Conservation (phyloP, 306 rosid genomes). For the Mimosa bimucronata region DNA sequence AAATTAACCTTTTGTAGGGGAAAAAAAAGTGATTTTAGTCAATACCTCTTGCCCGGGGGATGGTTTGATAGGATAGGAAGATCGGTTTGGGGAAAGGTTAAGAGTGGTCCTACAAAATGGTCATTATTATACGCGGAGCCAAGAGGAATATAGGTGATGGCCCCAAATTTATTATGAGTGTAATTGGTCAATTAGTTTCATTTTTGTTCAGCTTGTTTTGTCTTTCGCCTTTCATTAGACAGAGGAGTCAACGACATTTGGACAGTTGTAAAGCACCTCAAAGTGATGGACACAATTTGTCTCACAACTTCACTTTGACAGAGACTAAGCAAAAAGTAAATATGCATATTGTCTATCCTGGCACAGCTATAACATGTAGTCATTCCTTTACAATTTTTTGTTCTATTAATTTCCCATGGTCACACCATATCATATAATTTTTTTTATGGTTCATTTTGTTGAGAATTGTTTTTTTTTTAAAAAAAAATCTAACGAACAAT, state of each 20-base stretch:
- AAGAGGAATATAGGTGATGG: too few relatives aligned
- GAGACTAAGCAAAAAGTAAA: too few relatives aligned
- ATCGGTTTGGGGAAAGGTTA: too few relatives aligned
- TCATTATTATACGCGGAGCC: too few relatives aligned
- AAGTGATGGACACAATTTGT: neutral
- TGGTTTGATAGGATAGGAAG: too few relatives aligned
- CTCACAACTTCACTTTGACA: neutral
- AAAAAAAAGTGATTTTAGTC: too few relatives aligned
- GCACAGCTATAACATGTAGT: neutral
- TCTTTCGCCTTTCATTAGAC: neutral
- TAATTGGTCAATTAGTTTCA: neutral
- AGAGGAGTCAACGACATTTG: neutral
- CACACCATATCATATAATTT: neutral
- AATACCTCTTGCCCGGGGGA: too few relatives aligned
- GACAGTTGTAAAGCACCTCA: too few relatives aligned
- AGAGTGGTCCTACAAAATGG: too few relatives aligned
- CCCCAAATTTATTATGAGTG: too few relatives aligned
- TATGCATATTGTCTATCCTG: neutral
- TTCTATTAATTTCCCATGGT: neutral
- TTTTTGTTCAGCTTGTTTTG: neutral
- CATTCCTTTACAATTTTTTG: neutral
- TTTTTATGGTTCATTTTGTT: neutral
- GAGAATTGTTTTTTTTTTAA: too few relatives aligned
- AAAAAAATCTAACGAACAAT: neutral
- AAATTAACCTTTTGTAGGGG: too few relatives aligned